phyloP scores from a whole-genome alignment of 2,329 filamentous ascomycete genomes.

The Pseudogymnoascus sp. region DNA sequence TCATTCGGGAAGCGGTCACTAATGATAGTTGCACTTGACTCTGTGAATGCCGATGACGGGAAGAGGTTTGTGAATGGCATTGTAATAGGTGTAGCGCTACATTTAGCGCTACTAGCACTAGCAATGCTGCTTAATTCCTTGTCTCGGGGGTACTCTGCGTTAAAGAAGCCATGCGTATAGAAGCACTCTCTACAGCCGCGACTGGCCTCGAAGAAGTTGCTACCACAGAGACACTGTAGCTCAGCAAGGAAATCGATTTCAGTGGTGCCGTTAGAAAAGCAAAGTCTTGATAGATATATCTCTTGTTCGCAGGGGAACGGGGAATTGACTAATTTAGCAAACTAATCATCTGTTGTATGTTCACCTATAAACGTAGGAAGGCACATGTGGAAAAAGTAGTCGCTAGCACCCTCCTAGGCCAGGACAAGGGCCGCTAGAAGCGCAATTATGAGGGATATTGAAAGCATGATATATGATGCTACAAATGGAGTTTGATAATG shows the following conservation, averaged over 20 bases:
- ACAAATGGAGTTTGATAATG: background rate
- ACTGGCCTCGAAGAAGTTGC: conserved; percentile 3
- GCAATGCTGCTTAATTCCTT: background rate
- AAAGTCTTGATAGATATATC: background rate
- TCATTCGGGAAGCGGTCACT: background rate
- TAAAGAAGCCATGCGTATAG: background rate
- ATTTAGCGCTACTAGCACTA: background rate
- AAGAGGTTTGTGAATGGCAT: background rate
- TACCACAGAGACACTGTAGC: conserved; percentile 11
- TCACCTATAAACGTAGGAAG: too few relatives aligned
- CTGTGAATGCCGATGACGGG: too few relatives aligned
- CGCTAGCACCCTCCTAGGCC: background rate
- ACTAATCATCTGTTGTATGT: too few relatives aligned
- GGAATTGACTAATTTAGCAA: background rate
- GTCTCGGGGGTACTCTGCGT: background rate
- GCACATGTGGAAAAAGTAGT: background rate
- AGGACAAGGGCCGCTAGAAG: background rate
- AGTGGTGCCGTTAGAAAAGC: conserved; percentile 9
- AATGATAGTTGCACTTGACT: background rate
- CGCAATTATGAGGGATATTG: background rate
- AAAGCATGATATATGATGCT: background rate
- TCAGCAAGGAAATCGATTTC: conserved; percentile 11
- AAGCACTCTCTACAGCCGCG: conserved; percentile 1
- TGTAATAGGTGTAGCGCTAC: background rate
- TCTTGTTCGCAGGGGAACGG: background rate